Evolutionary conservation across 2,329 filamentous ascomycete genomes (phyloP).

Genomic region (Colletotrichum filicis): DNA sequence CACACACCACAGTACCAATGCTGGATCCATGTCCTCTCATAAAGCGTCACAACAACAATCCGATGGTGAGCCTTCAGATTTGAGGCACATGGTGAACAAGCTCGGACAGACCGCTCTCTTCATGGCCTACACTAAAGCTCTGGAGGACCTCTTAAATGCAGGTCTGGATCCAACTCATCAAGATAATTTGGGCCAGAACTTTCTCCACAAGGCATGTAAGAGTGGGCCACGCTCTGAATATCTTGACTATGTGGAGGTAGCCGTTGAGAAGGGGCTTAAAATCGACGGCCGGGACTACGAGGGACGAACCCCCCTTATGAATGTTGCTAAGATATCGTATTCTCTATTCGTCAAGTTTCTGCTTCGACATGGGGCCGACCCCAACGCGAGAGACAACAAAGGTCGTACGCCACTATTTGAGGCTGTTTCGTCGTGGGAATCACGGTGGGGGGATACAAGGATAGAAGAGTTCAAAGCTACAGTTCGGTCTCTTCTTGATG

Average conservation of each 20-base stretch:
- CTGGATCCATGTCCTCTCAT: too few species aligned
- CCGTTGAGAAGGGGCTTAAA: background rate
- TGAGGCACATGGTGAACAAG: background rate
- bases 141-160: rapidly evolving
- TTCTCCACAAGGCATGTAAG: background rate
- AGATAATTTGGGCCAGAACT: background rate
- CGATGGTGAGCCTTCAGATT: too few species aligned
- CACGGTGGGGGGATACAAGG: too few species aligned
- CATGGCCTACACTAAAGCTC: too few species aligned
- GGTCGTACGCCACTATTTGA: too few species aligned
- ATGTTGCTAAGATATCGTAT: background rate
- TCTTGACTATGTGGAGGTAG: rapidly evolving
- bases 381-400: background rate
- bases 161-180: background rate
- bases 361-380: background rate
- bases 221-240: too few species aligned
- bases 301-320: background rate
- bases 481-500: too few species aligned
- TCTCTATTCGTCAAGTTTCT: rapidly evolving
- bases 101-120: background rate
- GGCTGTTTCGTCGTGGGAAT: too few species aligned
- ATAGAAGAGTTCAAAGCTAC: too few species aligned
- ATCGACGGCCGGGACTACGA: background rate
- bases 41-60: too few species aligned
- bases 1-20: background rate